Conservation (phyloP, 441 rosid genomes). For the Erodium moschatum region DNA sequence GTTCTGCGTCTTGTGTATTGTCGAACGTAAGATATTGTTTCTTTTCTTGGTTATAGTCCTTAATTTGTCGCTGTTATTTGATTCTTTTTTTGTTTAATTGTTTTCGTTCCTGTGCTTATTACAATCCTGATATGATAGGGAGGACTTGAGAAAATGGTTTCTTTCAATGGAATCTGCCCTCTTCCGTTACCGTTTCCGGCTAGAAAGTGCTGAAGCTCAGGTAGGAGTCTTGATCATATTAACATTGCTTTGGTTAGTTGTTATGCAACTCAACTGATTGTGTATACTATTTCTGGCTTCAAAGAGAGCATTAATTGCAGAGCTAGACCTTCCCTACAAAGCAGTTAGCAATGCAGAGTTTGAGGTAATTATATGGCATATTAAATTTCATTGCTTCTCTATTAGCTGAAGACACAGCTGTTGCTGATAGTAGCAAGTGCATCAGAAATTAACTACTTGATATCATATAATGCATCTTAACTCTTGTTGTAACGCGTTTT, state of each 20-base stretch:
- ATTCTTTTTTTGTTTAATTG: background rate
- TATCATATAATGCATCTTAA: background rate
- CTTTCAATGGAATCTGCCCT: conserved; percentile 78
- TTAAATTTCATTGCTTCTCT: conserved; percentile 7
- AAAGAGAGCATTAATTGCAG: conserved; percentile 53
- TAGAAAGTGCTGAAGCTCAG: conserved; percentile 40
- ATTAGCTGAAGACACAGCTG: background rate
- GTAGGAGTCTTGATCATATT: conserved; percentile 24
- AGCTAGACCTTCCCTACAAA: conserved; percentile 64
- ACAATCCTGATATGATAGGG: conserved; percentile 35
- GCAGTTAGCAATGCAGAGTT: conserved; percentile 55
- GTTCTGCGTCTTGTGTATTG: conserved; percentile 84
- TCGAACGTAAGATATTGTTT: conserved; percentile 48
- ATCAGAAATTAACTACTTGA: no score
- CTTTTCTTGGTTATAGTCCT: background rate
- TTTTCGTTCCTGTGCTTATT: background rate
- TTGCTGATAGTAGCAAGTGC: background rate
- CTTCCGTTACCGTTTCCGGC: conserved; percentile 54
- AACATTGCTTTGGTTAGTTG: background rate
- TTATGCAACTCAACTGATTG: conserved; percentile 11
- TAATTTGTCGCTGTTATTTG: background rate
- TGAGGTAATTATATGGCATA: conserved; percentile 42
- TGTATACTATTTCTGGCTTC: conserved; percentile 14
- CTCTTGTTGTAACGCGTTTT: background rate
- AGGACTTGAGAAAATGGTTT: conserved; percentile 92